phyloP scores from a whole-genome alignment of 495 filamentous ascomycete genomes.

The Cladorrhinum samala region DNA sequence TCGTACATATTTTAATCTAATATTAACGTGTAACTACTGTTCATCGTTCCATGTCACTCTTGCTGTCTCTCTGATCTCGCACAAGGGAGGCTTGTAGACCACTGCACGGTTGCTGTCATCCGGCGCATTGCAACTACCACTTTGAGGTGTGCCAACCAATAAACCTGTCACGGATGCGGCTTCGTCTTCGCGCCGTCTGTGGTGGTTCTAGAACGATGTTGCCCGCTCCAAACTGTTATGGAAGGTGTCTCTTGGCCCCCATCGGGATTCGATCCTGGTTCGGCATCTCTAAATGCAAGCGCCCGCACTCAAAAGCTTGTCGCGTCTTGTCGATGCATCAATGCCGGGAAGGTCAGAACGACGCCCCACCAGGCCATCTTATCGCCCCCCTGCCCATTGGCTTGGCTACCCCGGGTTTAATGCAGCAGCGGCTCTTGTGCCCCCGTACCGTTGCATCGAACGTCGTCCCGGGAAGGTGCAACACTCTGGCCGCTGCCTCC shows the following conservation, averaged over 20 bases:
- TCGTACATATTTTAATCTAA: neutral
- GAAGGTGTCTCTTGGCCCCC: neutral
- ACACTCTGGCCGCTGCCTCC: neutral
- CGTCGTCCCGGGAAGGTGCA: constrained; percentile 5
- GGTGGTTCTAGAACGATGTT: neutral
- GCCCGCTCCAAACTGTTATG: neutral
- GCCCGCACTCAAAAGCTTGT: neutral
- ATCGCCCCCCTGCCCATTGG: neutral
- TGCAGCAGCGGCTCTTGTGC: constrained; percentile 2
- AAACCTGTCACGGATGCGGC: too few relatives aligned
- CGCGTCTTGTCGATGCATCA: neutral
- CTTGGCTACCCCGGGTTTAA: neutral
- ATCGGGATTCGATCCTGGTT: constrained; percentile 1
- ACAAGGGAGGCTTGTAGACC: too few relatives aligned
- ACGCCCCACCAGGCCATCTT: neutral
- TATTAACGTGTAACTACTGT: neutral
- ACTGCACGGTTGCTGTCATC: too few relatives aligned
- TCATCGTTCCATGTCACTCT: too few relatives aligned
- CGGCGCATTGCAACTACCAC: too few relatives aligned
- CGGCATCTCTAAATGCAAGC: too few relatives aligned
- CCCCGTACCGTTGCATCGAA: neutral
- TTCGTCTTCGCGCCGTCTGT: too few relatives aligned
- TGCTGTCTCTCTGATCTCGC: too few relatives aligned
- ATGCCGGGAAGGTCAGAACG: neutral
- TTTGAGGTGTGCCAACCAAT: too few relatives aligned